Conservation (phyloP, 495 filamentous ascomycete genomes). For the Penicillium crystallinum region DNA sequence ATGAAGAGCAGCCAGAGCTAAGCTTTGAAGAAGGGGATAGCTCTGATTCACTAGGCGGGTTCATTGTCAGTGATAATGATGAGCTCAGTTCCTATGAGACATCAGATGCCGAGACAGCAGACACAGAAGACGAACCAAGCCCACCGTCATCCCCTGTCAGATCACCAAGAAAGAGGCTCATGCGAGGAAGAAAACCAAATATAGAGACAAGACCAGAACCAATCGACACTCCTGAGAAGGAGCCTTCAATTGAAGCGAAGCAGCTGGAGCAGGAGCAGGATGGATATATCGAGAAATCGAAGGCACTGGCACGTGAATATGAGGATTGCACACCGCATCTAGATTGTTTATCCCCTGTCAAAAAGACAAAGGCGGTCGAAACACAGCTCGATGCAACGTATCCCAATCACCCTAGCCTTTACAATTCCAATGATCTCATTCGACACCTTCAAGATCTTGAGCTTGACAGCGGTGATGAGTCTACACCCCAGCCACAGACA, state of each 20-base stretch:
- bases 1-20: conserved; percentile 13
- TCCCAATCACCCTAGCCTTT: background rate
- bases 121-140: conserved; percentile 27
- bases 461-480: conserved; percentile 23
- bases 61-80: conserved; percentile 46
- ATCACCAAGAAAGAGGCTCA: conserved; percentile 27
- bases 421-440: conserved; percentile 8
- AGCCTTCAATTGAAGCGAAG: conserved; percentile 7
- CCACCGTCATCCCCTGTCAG: conserved; percentile 22
- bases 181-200: conserved; percentile 32
- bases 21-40: conserved; percentile 20
- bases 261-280: background rate
- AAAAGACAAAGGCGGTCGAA: background rate
- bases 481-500: conserved; percentile 16
- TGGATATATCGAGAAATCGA: background rate
- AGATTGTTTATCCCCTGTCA: no score
- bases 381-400: background rate
- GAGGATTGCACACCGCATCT: background rate
- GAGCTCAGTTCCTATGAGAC: conserved; percentile 37
- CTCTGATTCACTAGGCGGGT: conserved; percentile 38
- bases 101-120: conserved; percentile 20
- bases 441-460: conserved; percentile 17
- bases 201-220: conserved; percentile 15
- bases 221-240: conserved; percentile 9
- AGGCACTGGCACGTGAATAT: background rate